Percentiles rank a stretch among this genome's conserved stretches.
Evolutionary conservation across 108 stramenopile genomes (phyloP).

Genomic region (Discostella pseudostelligera): DNA sequence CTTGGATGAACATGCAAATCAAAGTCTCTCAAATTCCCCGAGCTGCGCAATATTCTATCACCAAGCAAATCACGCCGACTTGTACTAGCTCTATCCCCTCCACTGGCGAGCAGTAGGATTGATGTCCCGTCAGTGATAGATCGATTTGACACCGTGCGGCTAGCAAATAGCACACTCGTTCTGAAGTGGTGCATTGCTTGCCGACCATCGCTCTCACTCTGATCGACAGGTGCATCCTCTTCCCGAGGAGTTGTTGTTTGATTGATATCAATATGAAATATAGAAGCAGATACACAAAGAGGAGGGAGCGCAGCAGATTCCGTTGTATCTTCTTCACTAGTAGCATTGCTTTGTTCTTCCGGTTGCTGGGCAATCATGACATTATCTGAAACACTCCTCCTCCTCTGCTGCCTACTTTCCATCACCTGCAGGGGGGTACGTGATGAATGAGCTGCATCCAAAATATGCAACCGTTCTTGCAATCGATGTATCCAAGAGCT

Average conservation of each 20-base stretch:
- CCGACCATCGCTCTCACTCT: not conserved
- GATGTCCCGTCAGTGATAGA: conserved; percentile 26
- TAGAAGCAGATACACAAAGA: conserved; percentile 3
- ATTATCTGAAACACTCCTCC: conserved; percentile 2
- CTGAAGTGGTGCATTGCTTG: conserved; percentile 10
- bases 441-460: conserved; percentile 59
- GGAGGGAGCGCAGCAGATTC: not conserved
- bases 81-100: conserved; percentile 16
- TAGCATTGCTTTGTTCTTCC: not conserved
- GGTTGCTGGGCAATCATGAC: not conserved
- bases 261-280: conserved; percentile 11
- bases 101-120: conserved; percentile 24
- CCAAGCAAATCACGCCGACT: conserved; percentile 10
- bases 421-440: conserved; percentile 54
- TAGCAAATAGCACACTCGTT: conserved; percentile 32
- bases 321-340: not conserved
- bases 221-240: not conserved
- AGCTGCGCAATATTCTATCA: conserved; percentile 13
- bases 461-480: conserved; percentile 50
- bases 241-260: not conserved
- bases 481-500: conserved; percentile 31
- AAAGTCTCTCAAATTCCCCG: conserved; percentile 29
- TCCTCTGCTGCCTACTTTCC: conserved; percentile 14
- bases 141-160: conserved; percentile 23
- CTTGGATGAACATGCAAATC: conserved; percentile 43